phyloP scores from a whole-genome alignment of 2,329 filamentous ascomycete species.

The Torrubiella hemipterigena region DNA sequence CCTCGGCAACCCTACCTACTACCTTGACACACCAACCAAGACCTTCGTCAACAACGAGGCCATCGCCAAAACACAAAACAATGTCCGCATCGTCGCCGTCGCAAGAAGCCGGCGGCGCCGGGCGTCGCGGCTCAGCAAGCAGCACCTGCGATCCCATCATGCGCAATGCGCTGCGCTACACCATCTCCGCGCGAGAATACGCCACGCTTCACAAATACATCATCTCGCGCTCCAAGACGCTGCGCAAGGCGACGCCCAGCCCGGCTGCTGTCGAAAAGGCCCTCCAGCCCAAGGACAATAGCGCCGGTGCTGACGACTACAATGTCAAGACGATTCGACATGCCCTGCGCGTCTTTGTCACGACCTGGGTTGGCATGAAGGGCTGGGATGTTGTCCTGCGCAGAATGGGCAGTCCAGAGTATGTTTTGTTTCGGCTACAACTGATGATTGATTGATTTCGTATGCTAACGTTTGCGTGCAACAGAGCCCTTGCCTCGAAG shows the following conservation, averaged over 20 bases:
- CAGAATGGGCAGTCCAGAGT: conserved; percentile 35
- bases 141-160: conserved; percentile 53
- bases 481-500: conserved; percentile 15
- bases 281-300: conserved; percentile 15
- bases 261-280: conserved; percentile 39
- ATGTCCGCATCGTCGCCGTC: conserved; percentile 3
- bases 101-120: background rate
- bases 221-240: conserved; percentile 54
- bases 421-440: conserved; percentile 14
- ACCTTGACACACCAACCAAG: no score
- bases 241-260: conserved; percentile 42
- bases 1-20: no score
- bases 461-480: no score
- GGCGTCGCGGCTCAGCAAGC: conserved; percentile 8
- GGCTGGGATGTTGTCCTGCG: conserved; percentile 42
- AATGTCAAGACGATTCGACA: conserved; percentile 60
- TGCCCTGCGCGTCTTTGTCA: conserved; percentile 57
- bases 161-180: conserved; percentile 78
- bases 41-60: background rate
- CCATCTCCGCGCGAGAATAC: conserved; percentile 76
- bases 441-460: no score
- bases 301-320: conserved; percentile 45
- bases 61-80: background rate
- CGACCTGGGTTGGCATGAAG: conserved; percentile 51
- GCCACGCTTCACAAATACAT: conserved; percentile 73